Percentiles rank a stretch among this genome's conserved stretches.
Evolutionary conservation across 139 green algal genomes (phyloP).

Genomic region (Chlamydomonas incerta): DNA sequence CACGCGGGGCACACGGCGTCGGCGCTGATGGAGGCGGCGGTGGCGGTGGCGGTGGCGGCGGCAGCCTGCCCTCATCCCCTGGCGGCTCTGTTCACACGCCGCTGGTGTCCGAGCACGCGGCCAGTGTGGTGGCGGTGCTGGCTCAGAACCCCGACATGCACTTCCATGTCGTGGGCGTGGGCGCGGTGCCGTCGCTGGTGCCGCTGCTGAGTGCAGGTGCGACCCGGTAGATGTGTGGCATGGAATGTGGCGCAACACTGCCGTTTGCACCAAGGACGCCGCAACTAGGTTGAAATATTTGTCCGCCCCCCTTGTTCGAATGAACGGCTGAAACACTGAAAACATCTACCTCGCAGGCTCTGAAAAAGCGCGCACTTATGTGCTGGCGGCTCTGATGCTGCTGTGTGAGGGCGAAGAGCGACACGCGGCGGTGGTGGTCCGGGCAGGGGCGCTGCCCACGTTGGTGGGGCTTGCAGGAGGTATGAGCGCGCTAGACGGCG

Average conservation of each 20-base stretch:
- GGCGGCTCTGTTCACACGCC: no score
- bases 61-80: no score
- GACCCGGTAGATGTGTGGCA: no score
- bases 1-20: no score
- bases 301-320: no score
- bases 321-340: no score
- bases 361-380: slow-evolving; percentile 51
- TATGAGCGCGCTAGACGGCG: no score
- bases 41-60: no score
- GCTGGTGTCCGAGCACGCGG: slow-evolving; percentile 47
- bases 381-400: slow-evolving; percentile 55
- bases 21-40: no score
- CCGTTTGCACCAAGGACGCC: no score
- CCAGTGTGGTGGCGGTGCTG: slow-evolving; percentile 51
- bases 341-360: neutral
- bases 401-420: slow-evolving; percentile 50
- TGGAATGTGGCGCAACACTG: no score
- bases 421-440: slow-evolving; percentile 55
- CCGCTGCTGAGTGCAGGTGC: slow-evolving; percentile 33
- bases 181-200: slow-evolving; percentile 55
- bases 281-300: no score
- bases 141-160: slow-evolving; percentile 64
- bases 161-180: slow-evolving; percentile 54
- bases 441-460: slow-evolving; percentile 9
- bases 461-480: slow-evolving; percentile 3